Base-by-base conservation (phyloP, 805 yeast genomes). In the Candida nemodendra region DNA sequence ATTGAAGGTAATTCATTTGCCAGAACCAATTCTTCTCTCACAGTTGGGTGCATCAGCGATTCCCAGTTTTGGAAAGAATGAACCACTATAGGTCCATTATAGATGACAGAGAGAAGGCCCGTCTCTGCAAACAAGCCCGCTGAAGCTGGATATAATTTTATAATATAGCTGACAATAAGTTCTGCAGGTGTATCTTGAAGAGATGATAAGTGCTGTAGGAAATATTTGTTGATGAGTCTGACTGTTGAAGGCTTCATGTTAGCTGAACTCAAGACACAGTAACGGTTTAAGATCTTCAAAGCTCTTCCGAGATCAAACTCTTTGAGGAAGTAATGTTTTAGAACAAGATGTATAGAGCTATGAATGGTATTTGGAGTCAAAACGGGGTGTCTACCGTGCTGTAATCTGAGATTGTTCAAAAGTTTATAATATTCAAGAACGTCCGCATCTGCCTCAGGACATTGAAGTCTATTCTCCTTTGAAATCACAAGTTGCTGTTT, bases 281-380 rank as follows among this genome's bases (percentile, higher is more conserved):
- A 47, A n/a, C 44, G 32, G 24, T 38, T 44, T 32, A 47, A 34
- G 15, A 47, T 39, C 44, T 41, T 47, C 15, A 47, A 42, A 7
- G 43, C 44, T 21, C 38, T 42, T 16, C 38, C 44, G 32, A 47
- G 31, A 21, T 39, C 39, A 11, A 17, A 11, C 15, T 36, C 44
- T 19, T 21, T 30, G 17, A 39, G 27, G 27, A 47, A 43, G 22
- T 34, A 43, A 32, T 47, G 32, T 13, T 37, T 36, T 5, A 47
- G 28, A 6, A 47, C 26, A 5, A 34, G 37, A 30, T 45, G 43
- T 21, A 45, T 39, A 24, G 25, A 30, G 9, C 25, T 5, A 19
- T 45, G 41, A 18, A 45, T 27, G 5, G 42, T 34, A 12, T 18
- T 12, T 4, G 23, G 9, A 15, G 28, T 28, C n/a, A 42, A 23